Conservation (phyloP, 176 grass and related monocot species). For the Cymbopogon citratus region DNA sequence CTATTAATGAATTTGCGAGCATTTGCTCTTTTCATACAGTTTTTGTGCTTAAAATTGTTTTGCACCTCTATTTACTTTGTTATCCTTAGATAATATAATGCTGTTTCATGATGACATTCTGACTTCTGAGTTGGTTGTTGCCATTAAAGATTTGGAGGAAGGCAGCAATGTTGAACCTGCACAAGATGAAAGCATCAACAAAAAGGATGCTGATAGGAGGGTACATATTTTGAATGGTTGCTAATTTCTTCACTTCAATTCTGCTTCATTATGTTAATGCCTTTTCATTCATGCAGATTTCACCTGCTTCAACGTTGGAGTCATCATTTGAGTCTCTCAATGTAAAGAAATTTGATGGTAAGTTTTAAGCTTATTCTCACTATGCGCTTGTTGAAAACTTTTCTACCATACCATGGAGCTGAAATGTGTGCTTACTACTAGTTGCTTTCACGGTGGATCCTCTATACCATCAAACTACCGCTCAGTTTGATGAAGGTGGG, state of each 20-base stretch:
- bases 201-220: conserved; percentile 75
- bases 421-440: conserved; percentile 31
- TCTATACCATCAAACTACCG: conserved; percentile 94
- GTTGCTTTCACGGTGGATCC: conserved; percentile 91
- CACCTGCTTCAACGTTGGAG: conserved; percentile 76
- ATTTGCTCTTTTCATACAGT: conserved; percentile 3
- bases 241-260: conserved; percentile 25
- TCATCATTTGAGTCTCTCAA: conserved; percentile 92
- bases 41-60: neutral
- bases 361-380: conserved; percentile 20
- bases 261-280: conserved; percentile 14
- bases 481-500: conserved; percentile 97
- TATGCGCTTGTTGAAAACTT: conserved; percentile 17
- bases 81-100: neutral
- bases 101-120: neutral
- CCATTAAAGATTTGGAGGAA: conserved; percentile 39
- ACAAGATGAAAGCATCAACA: conserved; percentile 46
- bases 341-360: conserved; percentile 97
- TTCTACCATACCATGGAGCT: conserved; percentile 12
- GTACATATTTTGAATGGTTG: conserved; percentile 28
- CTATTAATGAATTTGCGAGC: neutral
- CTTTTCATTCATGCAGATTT: conserved; percentile 51
- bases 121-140: neutral
- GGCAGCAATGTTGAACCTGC: conserved; percentile 20
- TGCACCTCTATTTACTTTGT: neutral